These are phyloP conservation scores for Kitagawia praeruptora DNA, from an alignment of 129 eudicot genomes.

Conservation along the genomic window DNA sequence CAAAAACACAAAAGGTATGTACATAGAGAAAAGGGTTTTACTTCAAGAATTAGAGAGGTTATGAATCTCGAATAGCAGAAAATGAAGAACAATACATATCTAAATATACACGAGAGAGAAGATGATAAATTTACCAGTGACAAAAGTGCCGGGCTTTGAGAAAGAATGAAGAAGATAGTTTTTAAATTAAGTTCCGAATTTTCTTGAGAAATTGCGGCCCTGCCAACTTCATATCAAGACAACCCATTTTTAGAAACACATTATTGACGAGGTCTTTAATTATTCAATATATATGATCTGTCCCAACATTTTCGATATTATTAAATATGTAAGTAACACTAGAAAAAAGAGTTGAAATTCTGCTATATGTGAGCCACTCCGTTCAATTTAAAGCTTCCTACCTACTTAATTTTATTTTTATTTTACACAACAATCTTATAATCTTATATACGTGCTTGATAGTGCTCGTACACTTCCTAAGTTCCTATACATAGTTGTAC, in stretches of 20 bases:
- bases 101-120: background rate
- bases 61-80: background rate
- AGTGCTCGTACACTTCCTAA: too few species aligned
- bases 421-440: background rate
- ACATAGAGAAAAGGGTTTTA: background rate
- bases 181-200: constrained; percentile 16
- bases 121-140: constrained; percentile 23
- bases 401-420: background rate
- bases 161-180: constrained; percentile 28
- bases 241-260: constrained; percentile 2
- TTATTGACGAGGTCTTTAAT: constrained; percentile 17
- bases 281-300: background rate
- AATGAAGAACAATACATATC: constrained; percentile 1
- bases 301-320: background rate
- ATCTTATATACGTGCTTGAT: too few species aligned
- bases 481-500: too few species aligned
- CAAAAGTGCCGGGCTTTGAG: constrained; percentile 27
- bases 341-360: constrained; percentile 15
- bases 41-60: background rate
- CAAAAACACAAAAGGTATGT: background rate
- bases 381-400: background rate
- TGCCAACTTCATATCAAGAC: constrained; percentile 5
- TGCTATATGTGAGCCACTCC: constrained; percentile 31
- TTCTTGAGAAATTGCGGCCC: constrained; percentile 27
- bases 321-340: background rate